Conservation (phyloP, 1,284 basidiomycete genomes). For the Cutaneotrichosporon cavernicola region DNA sequence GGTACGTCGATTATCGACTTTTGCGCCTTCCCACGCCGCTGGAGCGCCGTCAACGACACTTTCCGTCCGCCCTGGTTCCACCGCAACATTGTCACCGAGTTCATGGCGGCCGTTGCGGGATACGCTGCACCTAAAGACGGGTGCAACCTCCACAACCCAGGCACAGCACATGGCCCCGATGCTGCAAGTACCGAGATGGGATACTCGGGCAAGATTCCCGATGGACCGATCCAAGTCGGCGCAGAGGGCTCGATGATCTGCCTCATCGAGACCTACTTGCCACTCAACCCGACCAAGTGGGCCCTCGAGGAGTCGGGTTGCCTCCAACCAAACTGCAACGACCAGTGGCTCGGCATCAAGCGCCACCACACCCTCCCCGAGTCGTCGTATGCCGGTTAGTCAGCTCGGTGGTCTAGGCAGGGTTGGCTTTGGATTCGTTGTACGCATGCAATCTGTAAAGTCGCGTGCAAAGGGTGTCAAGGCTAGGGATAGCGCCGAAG, state of each 20-base stretch:
- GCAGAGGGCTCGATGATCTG: constrained; percentile 7
- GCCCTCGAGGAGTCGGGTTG: constrained; percentile 34
- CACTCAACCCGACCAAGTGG: constrained; percentile 16
- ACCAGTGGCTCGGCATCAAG: constrained; percentile 21
- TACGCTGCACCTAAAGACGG: constrained; percentile 27
- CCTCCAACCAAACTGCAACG: constrained; percentile 34
- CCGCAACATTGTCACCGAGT: constrained; percentile 57
- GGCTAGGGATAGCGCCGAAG: too few relatives aligned
- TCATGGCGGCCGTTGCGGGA: constrained; percentile 25
- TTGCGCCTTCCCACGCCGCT: constrained; percentile 28
- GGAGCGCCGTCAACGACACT: constrained; percentile 47
- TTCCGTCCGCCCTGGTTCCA: constrained; percentile 59
- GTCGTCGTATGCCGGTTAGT: constrained; percentile 1
- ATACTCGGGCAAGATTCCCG: constrained; percentile 14
- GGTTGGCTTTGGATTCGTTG: too few relatives aligned
- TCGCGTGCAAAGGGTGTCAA: too few relatives aligned
- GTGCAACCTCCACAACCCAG: constrained; percentile 37
- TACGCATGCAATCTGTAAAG: too few relatives aligned
- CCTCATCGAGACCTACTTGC: constrained; percentile 15
- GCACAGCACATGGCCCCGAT: constrained; percentile 39
- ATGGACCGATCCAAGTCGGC: constrained; percentile 11
- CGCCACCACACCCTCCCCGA: constrained; percentile 15
- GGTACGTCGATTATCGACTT: constrained; percentile 57
- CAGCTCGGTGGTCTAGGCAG: too few relatives aligned
- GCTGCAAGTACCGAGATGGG: constrained; percentile 15